Evolutionary conservation across 176 grass and related monocot genomes (phyloP).

Genomic region (maize (Zea mays)): DNA sequence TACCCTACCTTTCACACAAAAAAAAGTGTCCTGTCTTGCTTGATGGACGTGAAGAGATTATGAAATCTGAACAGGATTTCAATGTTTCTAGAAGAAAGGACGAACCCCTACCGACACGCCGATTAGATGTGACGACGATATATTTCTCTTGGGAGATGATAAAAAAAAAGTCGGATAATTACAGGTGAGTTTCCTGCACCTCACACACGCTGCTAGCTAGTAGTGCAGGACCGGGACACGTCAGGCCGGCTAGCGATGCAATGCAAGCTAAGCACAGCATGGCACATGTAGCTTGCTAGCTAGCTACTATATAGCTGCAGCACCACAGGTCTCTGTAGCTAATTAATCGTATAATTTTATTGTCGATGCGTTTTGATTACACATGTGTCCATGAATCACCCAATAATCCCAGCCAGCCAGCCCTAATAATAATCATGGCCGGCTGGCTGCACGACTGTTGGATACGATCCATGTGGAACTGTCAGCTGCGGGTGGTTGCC

Average conservation of each 20-base stretch:
- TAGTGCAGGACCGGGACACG: neutral
- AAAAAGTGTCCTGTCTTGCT: neutral
- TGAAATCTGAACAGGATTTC: neutral
- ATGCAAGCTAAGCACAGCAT: constrained; percentile 2
- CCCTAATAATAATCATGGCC: constrained; percentile 13
- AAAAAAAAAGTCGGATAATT: neutral
- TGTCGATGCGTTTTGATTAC: neutral
- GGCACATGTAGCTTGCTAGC: neutral
- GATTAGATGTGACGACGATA: neutral
- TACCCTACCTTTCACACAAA: neutral
- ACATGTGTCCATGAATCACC: neutral
- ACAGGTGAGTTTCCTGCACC: neutral
- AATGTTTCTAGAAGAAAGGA: neutral
- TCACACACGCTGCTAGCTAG: neutral
- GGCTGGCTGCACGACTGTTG: neutral
- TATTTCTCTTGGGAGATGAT: neutral
- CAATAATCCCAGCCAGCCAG: constrained; percentile 3
- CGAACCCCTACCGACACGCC: neutral
- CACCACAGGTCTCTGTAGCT: neutral
- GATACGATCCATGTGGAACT: neutral
- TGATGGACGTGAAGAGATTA: neutral
- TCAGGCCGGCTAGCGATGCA: neutral
- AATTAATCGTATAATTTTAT: neutral
- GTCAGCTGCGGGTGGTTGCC: constrained; percentile 10
- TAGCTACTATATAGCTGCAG: neutral